These are phyloP conservation scores for Nitzschia palea DNA, from an alignment of 108 stramenopile genomes.

Conservation along the genomic window DNA sequence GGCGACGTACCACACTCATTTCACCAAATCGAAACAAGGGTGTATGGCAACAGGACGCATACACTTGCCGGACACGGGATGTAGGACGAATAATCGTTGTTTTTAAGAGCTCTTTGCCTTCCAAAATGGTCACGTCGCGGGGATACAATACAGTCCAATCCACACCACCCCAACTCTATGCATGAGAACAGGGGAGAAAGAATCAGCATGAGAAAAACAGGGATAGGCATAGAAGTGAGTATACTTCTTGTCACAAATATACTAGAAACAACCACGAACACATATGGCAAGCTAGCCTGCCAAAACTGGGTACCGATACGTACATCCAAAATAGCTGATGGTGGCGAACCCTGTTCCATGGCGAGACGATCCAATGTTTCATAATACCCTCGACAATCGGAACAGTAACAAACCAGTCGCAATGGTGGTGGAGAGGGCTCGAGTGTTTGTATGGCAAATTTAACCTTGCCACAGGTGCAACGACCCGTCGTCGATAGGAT, in stretches of 20 bases:
- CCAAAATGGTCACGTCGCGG: slow-evolving; percentile 31
- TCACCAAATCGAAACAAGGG: slow-evolving; percentile 39
- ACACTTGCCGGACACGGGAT: slow-evolving; percentile 27
- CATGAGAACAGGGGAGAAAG: too few species aligned
- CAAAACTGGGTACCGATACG: too few species aligned
- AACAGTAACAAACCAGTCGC: slow-evolving; percentile 50
- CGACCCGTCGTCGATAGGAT: too few species aligned
- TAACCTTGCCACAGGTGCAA: slow-evolving; percentile 44
- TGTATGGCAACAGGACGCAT: slow-evolving; percentile 45
- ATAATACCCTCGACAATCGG: slow-evolving; percentile 50
- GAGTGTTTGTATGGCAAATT: slow-evolving; percentile 22
- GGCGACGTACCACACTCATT: not conserved
- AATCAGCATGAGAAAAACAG: too few species aligned
- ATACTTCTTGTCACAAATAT: too few species aligned
- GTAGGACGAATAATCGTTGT: slow-evolving; percentile 27
- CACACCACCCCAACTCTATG: slow-evolving; percentile 42
- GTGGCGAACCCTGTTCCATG: slow-evolving; percentile 3
- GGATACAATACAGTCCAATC: slow-evolving; percentile 41
- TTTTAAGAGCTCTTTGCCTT: slow-evolving; percentile 33
- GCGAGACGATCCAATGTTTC: slow-evolving; percentile 39
- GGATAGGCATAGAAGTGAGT: too few species aligned
- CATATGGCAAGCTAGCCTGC: too few species aligned
- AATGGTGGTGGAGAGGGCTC: slow-evolving; percentile 35
- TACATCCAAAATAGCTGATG: not conserved
- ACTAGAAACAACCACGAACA: too few species aligned